These are phyloP conservation scores for Plasmodiophora brassicae DNA, from an alignment of 208 protist genomes.

Conservation along the genomic window DNA sequence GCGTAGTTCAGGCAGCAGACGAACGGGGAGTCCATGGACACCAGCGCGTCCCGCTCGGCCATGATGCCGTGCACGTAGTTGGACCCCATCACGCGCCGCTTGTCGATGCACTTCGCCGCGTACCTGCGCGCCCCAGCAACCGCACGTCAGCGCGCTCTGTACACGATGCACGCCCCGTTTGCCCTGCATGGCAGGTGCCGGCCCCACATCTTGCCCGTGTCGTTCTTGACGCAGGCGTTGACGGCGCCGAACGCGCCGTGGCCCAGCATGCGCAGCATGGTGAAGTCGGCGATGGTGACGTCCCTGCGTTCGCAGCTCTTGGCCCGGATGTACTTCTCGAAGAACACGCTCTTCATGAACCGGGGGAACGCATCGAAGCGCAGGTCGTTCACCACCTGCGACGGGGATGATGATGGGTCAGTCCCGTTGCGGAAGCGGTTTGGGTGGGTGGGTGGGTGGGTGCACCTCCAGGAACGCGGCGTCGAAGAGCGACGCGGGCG, in stretches of 20 bases:
- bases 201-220: constrained; percentile 30
- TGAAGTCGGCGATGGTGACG: constrained; percentile 17
- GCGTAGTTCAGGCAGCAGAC: constrained; percentile 38
- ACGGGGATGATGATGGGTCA: not conserved
- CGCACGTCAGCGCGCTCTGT: no score
- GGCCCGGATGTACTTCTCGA: constrained; percentile 6
- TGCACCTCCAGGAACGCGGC: no score
- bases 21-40: not conserved
- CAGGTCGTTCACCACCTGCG: not conserved
- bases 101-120: not conserved
- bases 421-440: not conserved
- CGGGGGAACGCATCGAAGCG: constrained; percentile 27
- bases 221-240: constrained; percentile 42
- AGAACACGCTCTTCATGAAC: not conserved
- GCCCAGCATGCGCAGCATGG: constrained; percentile 15
- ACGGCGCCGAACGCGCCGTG: constrained; percentile 24
- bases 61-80: not conserved
- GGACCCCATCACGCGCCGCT: not conserved
- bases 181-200: no score
- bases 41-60: constrained; percentile 31
- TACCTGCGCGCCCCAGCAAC: not conserved
- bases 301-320: not conserved
- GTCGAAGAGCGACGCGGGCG: not conserved
- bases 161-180: no score
- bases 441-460: not conserved